Base-by-base conservation (phyloP, 768 basidiomycete species). In the Lepiota venenata region DNA sequence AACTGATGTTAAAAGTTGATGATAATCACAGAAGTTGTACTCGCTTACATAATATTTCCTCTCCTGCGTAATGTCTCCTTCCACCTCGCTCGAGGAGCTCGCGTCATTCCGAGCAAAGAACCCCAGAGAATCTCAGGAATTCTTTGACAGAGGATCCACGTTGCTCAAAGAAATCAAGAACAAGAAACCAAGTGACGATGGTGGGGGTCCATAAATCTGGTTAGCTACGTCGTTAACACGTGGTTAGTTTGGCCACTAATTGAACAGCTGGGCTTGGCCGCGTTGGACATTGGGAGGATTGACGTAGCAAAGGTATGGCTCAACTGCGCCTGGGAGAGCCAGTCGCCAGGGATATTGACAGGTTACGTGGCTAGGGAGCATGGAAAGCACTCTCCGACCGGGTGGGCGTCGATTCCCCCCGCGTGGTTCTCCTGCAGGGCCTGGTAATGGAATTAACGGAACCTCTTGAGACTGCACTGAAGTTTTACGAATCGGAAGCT, bases 191-290 rank as follows among this genome's bases (percentile, higher is more conserved):
- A 82, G 80, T 2, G 81, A 87, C 54, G 83, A 88, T 57, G 74
- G 86, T 85, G 55, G 48, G 71, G 56, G 16, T 22, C 16, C 22
- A 10, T 48, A 47, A 60, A 48, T 57, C 41, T 55, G 25, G 49
- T 20, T 40, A 27, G 32, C 58, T 44, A 43, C 46, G 20, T 21
- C 18, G 41, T 38, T 44, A 16, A 39, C 20, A 22, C 4, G 10
- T 39, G 4, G 56, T 41, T 61, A 93, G 93, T 77, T 27, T 93
- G 90, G 91, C 77, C 79, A 10, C 85, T 90, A 57, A 68, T 91
- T 7, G 94, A 96, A 63, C 91, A 93, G 62, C 74, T 93, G 2
- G 78, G 83, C 2, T 68, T 91, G 46, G 90, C 93, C 2, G 79
- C 93, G 3, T 72, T 93, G 47, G 91, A 95, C 60, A 71, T 87